Base-by-base conservation (phyloP, 352 stramenopile species). In the Globisporangium recalcitrans region DNA sequence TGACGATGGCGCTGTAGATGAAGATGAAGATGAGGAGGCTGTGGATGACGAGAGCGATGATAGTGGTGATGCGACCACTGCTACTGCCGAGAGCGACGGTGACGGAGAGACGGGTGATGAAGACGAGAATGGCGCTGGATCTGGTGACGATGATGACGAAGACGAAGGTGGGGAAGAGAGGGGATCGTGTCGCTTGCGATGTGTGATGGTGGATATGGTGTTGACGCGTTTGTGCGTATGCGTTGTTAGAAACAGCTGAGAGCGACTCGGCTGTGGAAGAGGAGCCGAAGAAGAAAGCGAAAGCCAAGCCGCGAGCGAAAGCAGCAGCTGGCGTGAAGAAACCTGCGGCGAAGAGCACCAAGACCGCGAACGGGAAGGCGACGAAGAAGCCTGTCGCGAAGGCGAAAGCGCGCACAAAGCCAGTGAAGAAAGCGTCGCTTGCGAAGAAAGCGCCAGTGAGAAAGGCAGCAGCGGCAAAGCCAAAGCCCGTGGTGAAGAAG, bases 401-500 rank as follows among this genome's bases (percentile, higher is more conserved):
- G 21, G 31, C 53, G 24, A 64, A 24, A 19, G 16, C 32, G 8
- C 8, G n/a, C 16, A 24, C 47, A n/a, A 53, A 53, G 19, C 19
- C 49, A 34, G 16, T 16, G n/a, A 60, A 52, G 27, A 32, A 46
- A 46, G 16, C 16, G 16, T 5, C 42, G 2, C 40, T 22, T 11
- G 31, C 21, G n/a, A 42, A 69, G 21, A 49, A 46, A 21, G 38
- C 38, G 32, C 26, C 31, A 31, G 22, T 21, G 27, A 64, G 52
- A 48, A 58, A 60, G 26, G 47, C 58, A 52, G 58, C 72, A 5
- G 70, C 71, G 51, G 16, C 51, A 5, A 32, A 31, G 51, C 75
- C 40, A 52, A 71, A 46, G 38, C 38, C 38, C 6, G 38, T 11
- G 44, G 44, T 51, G 38, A 71, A 84, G 29, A 87, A 86, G 67